These are phyloP conservation scores for Bathelium albidoporum DNA, from an alignment of 495 filamentous ascomycete genomes.

Conservation along the genomic window DNA sequence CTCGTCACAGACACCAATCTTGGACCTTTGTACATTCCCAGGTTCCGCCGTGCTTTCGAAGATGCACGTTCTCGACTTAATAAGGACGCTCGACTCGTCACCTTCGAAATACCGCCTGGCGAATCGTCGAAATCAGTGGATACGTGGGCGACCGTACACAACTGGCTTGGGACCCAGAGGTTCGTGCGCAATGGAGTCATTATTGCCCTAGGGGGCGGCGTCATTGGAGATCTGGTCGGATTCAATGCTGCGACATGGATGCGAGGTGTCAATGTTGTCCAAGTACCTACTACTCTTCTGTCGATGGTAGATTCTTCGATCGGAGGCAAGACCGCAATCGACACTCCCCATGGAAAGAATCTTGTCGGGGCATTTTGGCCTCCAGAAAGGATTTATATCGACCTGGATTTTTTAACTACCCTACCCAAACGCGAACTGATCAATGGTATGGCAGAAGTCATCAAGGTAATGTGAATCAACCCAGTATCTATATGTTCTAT, in stretches of 20 bases:
- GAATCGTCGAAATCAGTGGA: constrained; percentile 86
- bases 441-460: constrained; percentile 97
- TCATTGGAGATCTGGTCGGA: constrained; percentile 95
- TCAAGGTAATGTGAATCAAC: constrained; percentile 47
- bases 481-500: background rate
- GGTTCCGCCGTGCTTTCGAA: constrained; percentile 65
- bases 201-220: constrained; percentile 91
- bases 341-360: constrained; percentile 95
- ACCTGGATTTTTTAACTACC: constrained; percentile 84
- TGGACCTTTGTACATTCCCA: constrained; percentile 62
- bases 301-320: constrained; percentile 99
- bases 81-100: constrained; percentile 57
- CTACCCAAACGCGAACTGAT: constrained; percentile 89
- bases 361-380: constrained; percentile 96
- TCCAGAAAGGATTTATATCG: constrained; percentile 84
- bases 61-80: constrained; percentile 10
- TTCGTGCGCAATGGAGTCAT: constrained; percentile 93
- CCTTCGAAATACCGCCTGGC: constrained; percentile 78
- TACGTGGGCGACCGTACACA: constrained; percentile 90
- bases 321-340: constrained; percentile 96
- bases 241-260: constrained; percentile 97
- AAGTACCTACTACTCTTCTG: constrained; percentile 89
- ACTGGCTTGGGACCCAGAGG: constrained; percentile 88
- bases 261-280: constrained; percentile 90
- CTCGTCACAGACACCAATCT: constrained; percentile 95